Evolutionary conservation across 495 filamentous ascomycete species (phyloP).

Genomic region (Penicillium bovifimosum): DNA sequence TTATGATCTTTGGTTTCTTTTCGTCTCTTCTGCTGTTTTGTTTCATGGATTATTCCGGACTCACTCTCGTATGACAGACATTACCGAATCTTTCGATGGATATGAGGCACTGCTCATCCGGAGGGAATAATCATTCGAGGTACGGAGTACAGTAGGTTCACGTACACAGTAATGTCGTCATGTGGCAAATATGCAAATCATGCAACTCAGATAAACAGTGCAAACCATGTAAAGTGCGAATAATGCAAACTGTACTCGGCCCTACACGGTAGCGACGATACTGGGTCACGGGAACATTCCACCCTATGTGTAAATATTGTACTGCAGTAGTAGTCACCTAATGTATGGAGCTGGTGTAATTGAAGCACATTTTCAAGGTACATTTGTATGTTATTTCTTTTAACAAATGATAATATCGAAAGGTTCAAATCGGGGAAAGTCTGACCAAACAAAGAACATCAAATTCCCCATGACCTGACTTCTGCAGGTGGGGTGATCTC

Average conservation of each 20-base stretch:
- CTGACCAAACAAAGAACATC: conserved; percentile 14
- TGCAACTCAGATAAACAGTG: not conserved
- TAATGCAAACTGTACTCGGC: not conserved
- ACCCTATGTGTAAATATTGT: not conserved
- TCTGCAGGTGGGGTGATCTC: conserved; percentile 17
- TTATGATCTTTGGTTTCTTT: not conserved
- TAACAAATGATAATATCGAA: not conserved
- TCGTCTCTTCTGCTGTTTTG: no score
- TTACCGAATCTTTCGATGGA: not conserved
- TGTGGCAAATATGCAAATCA: conserved; percentile 11
- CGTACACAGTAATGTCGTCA: conserved; percentile 15
- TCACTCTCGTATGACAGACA: conserved; percentile 9
- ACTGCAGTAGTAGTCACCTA: no score
- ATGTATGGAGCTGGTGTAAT: no score
- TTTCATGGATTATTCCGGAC: not conserved
- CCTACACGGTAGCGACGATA: conserved; percentile 9
- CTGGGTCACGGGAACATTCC: not conserved
- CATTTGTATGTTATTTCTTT: no score
- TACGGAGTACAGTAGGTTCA: not conserved
- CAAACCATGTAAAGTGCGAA: conserved; percentile 9
- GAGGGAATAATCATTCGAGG: not conserved
- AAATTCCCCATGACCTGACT: conserved; percentile 15
- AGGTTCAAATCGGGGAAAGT: not conserved
- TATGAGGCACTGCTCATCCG: not conserved
- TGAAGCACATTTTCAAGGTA: no score